Conservation (phyloP, 2,329 filamentous ascomycete species). For the Thelonectria olida region DNA sequence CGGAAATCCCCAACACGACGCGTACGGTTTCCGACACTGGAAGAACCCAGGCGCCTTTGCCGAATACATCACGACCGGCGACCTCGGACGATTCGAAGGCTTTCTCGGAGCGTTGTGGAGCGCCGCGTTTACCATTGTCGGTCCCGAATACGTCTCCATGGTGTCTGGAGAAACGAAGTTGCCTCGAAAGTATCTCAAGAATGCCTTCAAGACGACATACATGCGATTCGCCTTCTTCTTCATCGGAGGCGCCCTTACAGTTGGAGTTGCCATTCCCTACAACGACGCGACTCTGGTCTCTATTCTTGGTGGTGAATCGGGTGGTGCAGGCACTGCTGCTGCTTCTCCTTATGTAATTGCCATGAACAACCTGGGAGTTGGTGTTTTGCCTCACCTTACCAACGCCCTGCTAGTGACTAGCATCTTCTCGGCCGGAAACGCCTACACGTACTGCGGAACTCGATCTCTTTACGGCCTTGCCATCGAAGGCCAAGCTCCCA, state of each 20-base stretch:
- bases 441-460: conserved; percentile 59
- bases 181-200: conserved; percentile 25
- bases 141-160: conserved; percentile 67
- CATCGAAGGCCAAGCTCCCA: conserved; percentile 56
- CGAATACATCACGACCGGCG: conserved; percentile 20
- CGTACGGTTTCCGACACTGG: conserved; percentile 28
- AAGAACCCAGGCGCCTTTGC: conserved; percentile 21
- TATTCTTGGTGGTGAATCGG: conserved; percentile 46
- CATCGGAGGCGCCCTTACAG: conserved; percentile 45
- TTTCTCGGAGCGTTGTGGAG: conserved; percentile 24
- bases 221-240: conserved; percentile 26
- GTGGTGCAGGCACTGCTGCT: conserved; percentile 54
- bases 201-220: conserved; percentile 27
- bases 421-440: conserved; percentile 56
- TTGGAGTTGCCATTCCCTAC: conserved; percentile 71
- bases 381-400: conserved; percentile 62
- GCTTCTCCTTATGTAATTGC: conserved; percentile 70
- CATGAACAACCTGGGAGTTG: conserved; percentile 62
- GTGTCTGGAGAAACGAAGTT: conserved; percentile 25
- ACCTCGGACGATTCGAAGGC: conserved; percentile 22
- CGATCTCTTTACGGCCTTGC: conserved; percentile 60
- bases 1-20: conserved; percentile 23
- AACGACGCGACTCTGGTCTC: conserved; percentile 66
- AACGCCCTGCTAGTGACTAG: conserved; percentile 58
- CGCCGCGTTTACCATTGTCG: conserved; percentile 64